Evolutionary conservation across 805 yeast species (phyloP), one percentile per base, ranked within the genome.

Genomic region (Metschnikowia rubicola): DNA sequence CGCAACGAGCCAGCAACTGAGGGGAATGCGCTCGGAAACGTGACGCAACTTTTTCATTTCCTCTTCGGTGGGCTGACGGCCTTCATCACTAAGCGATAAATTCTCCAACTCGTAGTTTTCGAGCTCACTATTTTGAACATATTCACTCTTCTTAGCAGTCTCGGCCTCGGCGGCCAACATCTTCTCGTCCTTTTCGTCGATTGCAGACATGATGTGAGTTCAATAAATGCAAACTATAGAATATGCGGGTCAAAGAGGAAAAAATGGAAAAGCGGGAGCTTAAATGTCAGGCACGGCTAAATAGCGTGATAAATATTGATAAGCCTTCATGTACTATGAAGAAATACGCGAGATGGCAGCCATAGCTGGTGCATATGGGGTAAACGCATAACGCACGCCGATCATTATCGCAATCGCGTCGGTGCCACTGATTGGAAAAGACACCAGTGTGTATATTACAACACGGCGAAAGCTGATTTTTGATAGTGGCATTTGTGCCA

Each of bases 1-100:
- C 11, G 84, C 84, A 36, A 82, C 84, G 41, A 79, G 68, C 80
- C 81, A 81, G 53, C 81, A 79, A n/a, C 81, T 64, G 32, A 68
- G 35, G 17, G 86, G 85, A 32, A 81, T 72, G 10, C 48, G 55
- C 53, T 77, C 84, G 4, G 80, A 59, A 17, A 81, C 79, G 53
- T 76, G 80, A 52, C 79, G 71, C 46, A 81, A 72, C 11, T 78
- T 76, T 38, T 61, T 67, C 57, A 77, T 56, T 55, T 81, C 86
- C 48, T 77, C 78, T 2, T 67, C 77, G 28, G 86, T 81, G 48
- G 86, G 75, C 38, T 62, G 61, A 57, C 74, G 60, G 21, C 72
- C 75, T 30, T 69, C 71, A 36, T 65, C 71, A 10, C 34, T 37
- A 28, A 37, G 9, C 19, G 53, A 46, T 39, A 46, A 31, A 11